Evolutionary conservation across 495 filamentous ascomycete species (phyloP).

Genomic region (Hyaloscypha variabilis): DNA sequence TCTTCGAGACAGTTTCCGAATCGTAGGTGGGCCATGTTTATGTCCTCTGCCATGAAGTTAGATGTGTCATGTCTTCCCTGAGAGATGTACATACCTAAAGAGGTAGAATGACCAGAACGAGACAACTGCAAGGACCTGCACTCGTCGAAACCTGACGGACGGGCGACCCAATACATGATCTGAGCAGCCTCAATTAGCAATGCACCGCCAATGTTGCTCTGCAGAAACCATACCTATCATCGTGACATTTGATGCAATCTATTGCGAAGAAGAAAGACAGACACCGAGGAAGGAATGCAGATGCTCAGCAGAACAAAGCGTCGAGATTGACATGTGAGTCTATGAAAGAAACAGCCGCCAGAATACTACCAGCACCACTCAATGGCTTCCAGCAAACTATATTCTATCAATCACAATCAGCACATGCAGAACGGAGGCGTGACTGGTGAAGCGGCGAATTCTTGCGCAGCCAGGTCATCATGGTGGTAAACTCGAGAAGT

Average conservation of each 20-base stretch:
- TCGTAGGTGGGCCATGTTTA: conserved; percentile 80
- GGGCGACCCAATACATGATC: conserved; percentile 94
- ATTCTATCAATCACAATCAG: neutral
- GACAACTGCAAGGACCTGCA: conserved; percentile 89
- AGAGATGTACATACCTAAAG: conserved; percentile 54
- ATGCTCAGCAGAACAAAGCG: conserved; percentile 1
- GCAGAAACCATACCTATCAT: conserved; percentile 31
- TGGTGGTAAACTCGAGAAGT: neutral
- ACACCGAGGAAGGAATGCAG: neutral
- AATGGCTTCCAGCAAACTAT: neutral
- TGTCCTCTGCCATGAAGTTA: conserved; percentile 61
- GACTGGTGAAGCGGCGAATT: neutral
- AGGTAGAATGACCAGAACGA: conserved; percentile 90
- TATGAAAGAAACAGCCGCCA: neutral
- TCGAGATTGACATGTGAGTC: conserved; percentile 13
- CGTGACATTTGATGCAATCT: conserved; percentile 24
- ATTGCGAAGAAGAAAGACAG: neutral
- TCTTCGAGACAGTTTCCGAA: conserved; percentile 71
- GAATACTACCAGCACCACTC: neutral
- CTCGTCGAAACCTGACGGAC: conserved; percentile 85
- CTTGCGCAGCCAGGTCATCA: neutral
- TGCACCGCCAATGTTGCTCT: neutral
- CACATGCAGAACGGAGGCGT: neutral
- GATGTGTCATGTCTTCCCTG: neutral
- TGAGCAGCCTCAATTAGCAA: conserved; percentile 14